Evolutionary conservation across 2,329 filamentous ascomycete species (phyloP).

Genomic region (Diaporthe eres): DNA sequence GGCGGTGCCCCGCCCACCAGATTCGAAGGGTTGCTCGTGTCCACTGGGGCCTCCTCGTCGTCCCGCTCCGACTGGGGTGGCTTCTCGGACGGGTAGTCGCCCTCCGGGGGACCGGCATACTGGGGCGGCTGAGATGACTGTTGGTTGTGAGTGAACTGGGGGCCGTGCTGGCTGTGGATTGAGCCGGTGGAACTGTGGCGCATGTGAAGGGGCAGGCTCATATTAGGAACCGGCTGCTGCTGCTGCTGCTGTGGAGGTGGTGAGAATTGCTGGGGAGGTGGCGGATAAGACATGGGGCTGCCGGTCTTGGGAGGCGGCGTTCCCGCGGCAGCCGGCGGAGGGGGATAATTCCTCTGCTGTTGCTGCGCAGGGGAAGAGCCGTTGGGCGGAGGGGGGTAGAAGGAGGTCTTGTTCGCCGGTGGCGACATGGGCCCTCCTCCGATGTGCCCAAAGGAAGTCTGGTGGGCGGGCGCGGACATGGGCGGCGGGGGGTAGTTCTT

Average conservation of each 20-base stretch:
- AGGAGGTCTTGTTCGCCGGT: slow-evolving; percentile 53
- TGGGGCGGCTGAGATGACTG: slow-evolving; percentile 48
- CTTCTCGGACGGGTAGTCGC: slow-evolving; percentile 48
- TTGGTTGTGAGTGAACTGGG: slow-evolving; percentile 43
- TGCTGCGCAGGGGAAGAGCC: slow-evolving; percentile 45
- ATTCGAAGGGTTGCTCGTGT: slow-evolving; percentile 51
- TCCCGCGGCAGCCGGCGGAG: slow-evolving; percentile 50
- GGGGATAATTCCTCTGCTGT: slow-evolving; percentile 54
- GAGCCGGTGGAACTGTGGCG: slow-evolving; percentile 49
- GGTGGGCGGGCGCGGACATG: slow-evolving; percentile 53
- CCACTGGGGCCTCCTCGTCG: slow-evolving; percentile 46
- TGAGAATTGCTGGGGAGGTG: slow-evolving; percentile 47
- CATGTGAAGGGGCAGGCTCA: slow-evolving; percentile 54
- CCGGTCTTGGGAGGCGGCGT: slow-evolving; percentile 49
- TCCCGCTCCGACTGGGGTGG: slow-evolving; percentile 41
- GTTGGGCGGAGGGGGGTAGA: slow-evolving; percentile 51
- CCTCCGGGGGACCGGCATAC: slow-evolving; percentile 48
- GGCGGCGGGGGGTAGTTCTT: slow-evolving; percentile 54
- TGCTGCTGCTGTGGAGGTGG: slow-evolving; percentile 46
- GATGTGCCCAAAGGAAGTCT: slow-evolving; percentile 50
- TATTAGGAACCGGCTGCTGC: slow-evolving; percentile 48
- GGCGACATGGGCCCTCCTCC: slow-evolving; percentile 51
- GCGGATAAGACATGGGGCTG: slow-evolving; percentile 50
- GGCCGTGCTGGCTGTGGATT: slow-evolving; percentile 37
- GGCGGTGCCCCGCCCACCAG: slow-evolving; percentile 57